These are phyloP conservation scores for Xerophyta viscosa DNA, from an alignment of 106 monocot species.

Conservation along the genomic window DNA sequence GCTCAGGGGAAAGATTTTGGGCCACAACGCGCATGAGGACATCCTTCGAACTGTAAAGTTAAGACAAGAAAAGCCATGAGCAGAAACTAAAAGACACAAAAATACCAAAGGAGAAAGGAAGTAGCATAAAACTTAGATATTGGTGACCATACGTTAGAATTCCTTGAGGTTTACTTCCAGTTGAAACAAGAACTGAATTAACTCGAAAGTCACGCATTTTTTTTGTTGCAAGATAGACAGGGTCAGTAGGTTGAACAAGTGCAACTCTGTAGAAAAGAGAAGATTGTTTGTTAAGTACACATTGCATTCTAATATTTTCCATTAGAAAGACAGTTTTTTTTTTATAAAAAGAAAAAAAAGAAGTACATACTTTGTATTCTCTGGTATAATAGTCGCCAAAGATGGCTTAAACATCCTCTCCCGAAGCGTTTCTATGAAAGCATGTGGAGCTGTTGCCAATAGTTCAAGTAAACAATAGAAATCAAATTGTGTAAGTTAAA, in stretches of 20 bases:
- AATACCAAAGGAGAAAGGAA: no score
- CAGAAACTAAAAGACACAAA: no score
- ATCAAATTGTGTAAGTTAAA: no score
- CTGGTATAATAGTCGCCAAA: slow-evolving; percentile 70
- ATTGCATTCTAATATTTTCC: no score
- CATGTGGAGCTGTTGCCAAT: slow-evolving; percentile 83
- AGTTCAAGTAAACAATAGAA: no score
- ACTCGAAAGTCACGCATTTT: slow-evolving; percentile 84
- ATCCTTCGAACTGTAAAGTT: slow-evolving; percentile 69
- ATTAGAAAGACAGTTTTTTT: no score
- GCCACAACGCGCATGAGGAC: slow-evolving; percentile 96
- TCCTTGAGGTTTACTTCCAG: slow-evolving; percentile 73
- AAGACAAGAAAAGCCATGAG: no score
- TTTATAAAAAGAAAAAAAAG: not conserved
- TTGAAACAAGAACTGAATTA: slow-evolving; percentile 70
- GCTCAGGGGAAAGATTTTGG: no score
- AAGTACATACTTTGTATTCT: slow-evolving; percentile 57
- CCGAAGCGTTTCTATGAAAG: slow-evolving; percentile 81
- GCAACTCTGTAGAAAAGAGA: slow-evolving; percentile 50
- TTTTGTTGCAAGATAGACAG: slow-evolving; percentile 79
- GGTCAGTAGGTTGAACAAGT: slow-evolving; percentile 78
- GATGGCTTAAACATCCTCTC: slow-evolving; percentile 96
- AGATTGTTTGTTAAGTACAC: no score
- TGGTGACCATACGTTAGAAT: slow-evolving; percentile 71
- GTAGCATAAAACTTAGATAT: no score